A percentile compares a stretch with the other conserved stretches of the same genome.
phyloP scores from a whole-genome alignment of 345 rosid species.

The Mallotus nudiflorus region DNA sequence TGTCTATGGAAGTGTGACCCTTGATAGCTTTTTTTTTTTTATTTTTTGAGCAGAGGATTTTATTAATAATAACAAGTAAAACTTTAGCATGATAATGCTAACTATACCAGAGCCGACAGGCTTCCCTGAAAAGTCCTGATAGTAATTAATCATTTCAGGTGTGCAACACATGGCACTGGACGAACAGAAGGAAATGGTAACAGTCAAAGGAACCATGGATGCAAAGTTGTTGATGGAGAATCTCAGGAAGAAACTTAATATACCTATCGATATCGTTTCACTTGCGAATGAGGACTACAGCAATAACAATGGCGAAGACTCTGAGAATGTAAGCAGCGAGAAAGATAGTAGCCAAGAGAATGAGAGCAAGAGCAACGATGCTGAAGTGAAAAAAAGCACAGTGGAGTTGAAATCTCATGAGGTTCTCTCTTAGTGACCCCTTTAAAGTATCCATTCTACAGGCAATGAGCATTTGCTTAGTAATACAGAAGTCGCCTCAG shows the following conservation, averaged over 20 bases:
- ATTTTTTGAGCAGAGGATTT: too few species aligned
- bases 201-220: constrained; percentile 74
- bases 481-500: too few species aligned
- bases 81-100: too few species aligned
- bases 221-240: constrained; percentile 40
- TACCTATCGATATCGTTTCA: constrained; percentile 51
- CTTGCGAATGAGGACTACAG: constrained; percentile 56
- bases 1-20: neutral
- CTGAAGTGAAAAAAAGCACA: constrained; percentile 18
- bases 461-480: too few species aligned
- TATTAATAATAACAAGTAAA: too few species aligned
- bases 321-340: constrained; percentile 13
- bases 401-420: constrained; percentile 29
- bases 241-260: constrained; percentile 56
- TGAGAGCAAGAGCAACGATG: constrained; percentile 3
- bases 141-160: constrained; percentile 52
- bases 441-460: too few species aligned
- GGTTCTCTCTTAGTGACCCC: neutral
- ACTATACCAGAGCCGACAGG: too few species aligned
- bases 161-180: constrained; percentile 47
- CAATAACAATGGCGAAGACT: neutral
- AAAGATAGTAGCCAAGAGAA: constrained; percentile 26
- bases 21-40: neutral
- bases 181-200: constrained; percentile 52
- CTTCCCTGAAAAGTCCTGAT: too few species aligned